Conservation (phyloP, 2,329 filamentous ascomycete species). For the Drechslera avenae region DNA sequence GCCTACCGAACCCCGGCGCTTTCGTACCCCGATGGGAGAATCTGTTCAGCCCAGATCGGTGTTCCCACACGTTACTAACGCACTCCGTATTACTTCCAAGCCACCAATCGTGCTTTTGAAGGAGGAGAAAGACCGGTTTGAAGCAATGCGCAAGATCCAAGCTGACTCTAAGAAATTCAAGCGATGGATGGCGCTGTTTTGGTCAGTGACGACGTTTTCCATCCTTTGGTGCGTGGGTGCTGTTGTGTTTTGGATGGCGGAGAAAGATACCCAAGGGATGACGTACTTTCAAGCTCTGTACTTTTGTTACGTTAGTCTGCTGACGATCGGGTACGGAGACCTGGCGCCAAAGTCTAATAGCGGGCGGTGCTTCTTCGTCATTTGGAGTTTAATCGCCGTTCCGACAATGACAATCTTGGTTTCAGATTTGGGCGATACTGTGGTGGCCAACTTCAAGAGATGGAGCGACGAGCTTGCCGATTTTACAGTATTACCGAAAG, state of each 20-base stretch:
- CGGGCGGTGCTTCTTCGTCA: slow-evolving; percentile 86
- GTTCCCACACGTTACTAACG: slow-evolving; percentile 13
- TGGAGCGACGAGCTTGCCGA: slow-evolving; percentile 66
- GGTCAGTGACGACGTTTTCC: slow-evolving; percentile 71
- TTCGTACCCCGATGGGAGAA: slow-evolving; percentile 29
- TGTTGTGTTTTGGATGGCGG: slow-evolving; percentile 70
- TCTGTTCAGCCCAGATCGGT: slow-evolving; percentile 8
- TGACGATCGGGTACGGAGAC: slow-evolving; percentile 89
- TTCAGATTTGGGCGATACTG: slow-evolving; percentile 70
- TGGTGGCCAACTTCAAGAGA: slow-evolving; percentile 70
- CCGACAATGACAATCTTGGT: slow-evolving; percentile 83
- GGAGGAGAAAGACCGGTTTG: slow-evolving; percentile 69
- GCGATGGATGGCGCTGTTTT: slow-evolving; percentile 73
- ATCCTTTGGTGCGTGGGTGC: slow-evolving; percentile 83
- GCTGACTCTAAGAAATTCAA: slow-evolving; percentile 66
- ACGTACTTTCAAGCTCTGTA: slow-evolving; percentile 82
- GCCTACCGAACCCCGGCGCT: slow-evolving; percentile 29
- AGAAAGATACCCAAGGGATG: slow-evolving; percentile 61
- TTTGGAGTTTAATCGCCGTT: slow-evolving; percentile 85
- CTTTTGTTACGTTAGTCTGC: slow-evolving; percentile 80
- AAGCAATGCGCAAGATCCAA: slow-evolving; percentile 83
- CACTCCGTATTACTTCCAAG: slow-evolving; percentile 28
- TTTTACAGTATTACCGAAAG: slow-evolving; percentile 68
- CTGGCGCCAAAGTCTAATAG: slow-evolving; percentile 75
- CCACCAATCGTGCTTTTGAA: slow-evolving; percentile 62